Evolutionary conservation across 257 asterid species (phyloP).

Genomic region (Jaltomata sinuosa): DNA sequence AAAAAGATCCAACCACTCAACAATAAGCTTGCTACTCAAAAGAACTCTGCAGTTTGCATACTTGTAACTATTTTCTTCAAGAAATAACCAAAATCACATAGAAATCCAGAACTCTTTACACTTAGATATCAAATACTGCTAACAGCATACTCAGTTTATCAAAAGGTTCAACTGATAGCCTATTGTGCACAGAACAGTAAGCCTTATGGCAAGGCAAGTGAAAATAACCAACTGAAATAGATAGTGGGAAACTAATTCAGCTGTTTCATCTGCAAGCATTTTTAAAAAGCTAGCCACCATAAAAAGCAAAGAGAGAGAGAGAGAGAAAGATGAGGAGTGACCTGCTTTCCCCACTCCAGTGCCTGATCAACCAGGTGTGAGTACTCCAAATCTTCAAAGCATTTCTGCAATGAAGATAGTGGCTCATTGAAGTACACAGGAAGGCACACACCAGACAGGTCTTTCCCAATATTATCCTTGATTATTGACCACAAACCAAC

Average conservation of each 20-base stretch:
- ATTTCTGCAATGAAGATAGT: slow-evolving; percentile 89
- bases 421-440: slow-evolving; percentile 99
- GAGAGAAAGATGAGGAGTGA: slow-evolving; percentile 17
- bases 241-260: not conserved
- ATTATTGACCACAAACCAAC: slow-evolving; percentile 95
- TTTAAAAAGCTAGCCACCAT: not conserved
- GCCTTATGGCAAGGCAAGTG: not conserved
- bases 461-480: slow-evolving; percentile 98
- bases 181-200: not conserved
- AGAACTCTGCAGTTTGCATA: not conserved
- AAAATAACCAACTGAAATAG: not conserved
- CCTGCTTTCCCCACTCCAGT: slow-evolving; percentile 93
- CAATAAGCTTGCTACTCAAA: not conserved
- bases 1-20: not conserved
- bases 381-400: slow-evolving; percentile 97
- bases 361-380: slow-evolving; percentile 90
- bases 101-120: not conserved
- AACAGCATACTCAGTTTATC: not conserved
- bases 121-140: not conserved
- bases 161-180: not conserved
- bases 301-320: not conserved
- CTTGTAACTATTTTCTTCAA: not conserved
- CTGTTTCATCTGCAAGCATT: not conserved
- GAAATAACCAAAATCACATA: not conserved
- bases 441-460: slow-evolving; percentile 97